Base-by-base conservation (phyloP, 768 basidiomycete genomes). In the Lactarius pseudohatsudake region DNA sequence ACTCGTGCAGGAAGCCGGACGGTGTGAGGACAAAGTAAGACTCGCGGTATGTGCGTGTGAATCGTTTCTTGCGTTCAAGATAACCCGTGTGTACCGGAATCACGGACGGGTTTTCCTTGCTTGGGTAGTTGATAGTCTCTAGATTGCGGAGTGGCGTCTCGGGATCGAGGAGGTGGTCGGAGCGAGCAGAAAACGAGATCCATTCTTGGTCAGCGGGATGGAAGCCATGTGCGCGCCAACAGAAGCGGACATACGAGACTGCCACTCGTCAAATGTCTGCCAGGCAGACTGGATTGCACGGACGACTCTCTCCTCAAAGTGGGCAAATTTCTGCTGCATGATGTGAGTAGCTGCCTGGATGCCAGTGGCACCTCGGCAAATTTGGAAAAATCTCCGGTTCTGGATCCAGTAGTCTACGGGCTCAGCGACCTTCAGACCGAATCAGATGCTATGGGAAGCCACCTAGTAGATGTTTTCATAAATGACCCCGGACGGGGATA, bases 301-400 rank as follows among this genome's bases (percentile, higher is more conserved):
- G 30, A 99, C 94, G 72, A 99, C 92, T 61, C 95, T 96, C 70
- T 94, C 92, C 77, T 98, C 97, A 72, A 99, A 99, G 75, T 96
- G 90, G 28, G 96, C 96, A 16, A 90, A 92, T 75, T 96, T 96
- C 70, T 96, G 94, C 72, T 99, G 96, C 86, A 96, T 98, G 76
- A 26, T 26, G 26, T 30, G 30, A 30, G 30, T 30, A 30, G 30
- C 30, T 30, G 30, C 30, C 30, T 30, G 3, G 30, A 30, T 30
- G 30, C 30, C 30, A 30, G 30, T 30, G 30, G 30, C 30, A 30
- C 30, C 30, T 30, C 30, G 30, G 30, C 30, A 30, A 30, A 30
- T 30, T 3, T 30, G 30, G 30, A 30, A 30, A 30, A 30, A 26
- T 30, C 30, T 30, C 30, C 30, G 30, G 30, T 30, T 30, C 30